Evolutionary conservation across 768 basidiomycete species (phyloP), one percentile per base, ranked within the genome.

Genomic region (Auricularia sp.): DNA sequence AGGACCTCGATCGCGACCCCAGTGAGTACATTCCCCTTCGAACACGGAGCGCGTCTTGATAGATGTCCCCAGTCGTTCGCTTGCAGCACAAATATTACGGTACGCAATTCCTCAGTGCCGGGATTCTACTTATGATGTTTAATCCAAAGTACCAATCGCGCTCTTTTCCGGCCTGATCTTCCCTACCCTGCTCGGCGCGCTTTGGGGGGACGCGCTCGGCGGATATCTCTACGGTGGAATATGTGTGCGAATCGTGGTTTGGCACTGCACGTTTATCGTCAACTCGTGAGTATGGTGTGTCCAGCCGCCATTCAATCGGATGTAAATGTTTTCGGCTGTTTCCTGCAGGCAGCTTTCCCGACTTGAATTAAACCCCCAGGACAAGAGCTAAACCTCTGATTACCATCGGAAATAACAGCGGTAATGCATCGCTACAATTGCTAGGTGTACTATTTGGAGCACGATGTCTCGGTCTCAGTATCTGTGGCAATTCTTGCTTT

Each of bases 171-270:
- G 87, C 0, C 80, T 90, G 42, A 71, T 82, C 34, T 64, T 85
- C 2, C 91, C 90, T 0, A 71, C 82, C 0, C 36, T 81, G 2
- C 70, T 88, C 2, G 90, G 87, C 3, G 72, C 70, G 0, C 63
- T 80, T 0, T 88, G 86, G 85, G 74, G 77, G n/a, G 90, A 93
- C 68, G 70, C 80, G 0, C n/a, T 81, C 3, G 89, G 88, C 1
- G 81, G 83, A 0, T 86, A 85, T 65, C 78, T 93, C 4, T 93
- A 86, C 82, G 87, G 81, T 7, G 86, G 88, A 8, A 74, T 90
- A 76, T 83, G 16, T 83, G 86, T 84, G 72, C 68, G 84, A 74
- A 42, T 47, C 62, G 54, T 58, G 34, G 35, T 86, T 34, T 89
- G 87, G 87, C 86, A 88, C 69, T 86, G 82, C 67, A 87, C 87